Conservation (phyloP, 768 basidiomycete species). For the Lentinus brumalis region DNA sequence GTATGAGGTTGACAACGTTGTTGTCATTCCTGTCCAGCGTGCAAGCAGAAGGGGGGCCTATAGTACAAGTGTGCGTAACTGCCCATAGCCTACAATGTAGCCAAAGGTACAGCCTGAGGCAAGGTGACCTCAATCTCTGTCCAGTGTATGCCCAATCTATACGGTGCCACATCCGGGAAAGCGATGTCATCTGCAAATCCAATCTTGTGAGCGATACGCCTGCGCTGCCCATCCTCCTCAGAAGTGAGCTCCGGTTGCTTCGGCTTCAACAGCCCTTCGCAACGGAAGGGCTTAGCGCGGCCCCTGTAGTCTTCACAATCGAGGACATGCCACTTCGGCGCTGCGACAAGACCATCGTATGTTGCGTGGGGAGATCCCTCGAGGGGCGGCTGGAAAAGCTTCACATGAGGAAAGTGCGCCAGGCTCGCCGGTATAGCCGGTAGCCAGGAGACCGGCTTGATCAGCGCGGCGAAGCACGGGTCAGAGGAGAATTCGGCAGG, state of each 20-base stretch:
- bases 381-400: conserved; percentile 16
- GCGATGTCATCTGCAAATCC: conserved; percentile 9
- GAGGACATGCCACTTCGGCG: conserved; percentile 8
- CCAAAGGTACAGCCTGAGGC: conserved; percentile 13
- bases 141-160: conserved; percentile 16
- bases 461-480: conserved; percentile 16
- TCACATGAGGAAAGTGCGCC: conserved; percentile 10
- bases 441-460: conserved; percentile 15
- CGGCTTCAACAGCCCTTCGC: conserved; percentile 6
- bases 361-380: neutral
- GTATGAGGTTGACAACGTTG: too few relatives aligned
- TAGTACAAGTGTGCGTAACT: neutral
- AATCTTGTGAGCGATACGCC: neutral
- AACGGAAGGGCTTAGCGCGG: conserved; percentile 10
- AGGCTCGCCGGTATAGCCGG: conserved; percentile 14
- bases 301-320: conserved; percentile 5
- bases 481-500: conserved; percentile 5
- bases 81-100: neutral
- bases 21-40: neutral
- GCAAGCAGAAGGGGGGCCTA: neutral
- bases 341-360: conserved; percentile 6
- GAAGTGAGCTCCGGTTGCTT: neutral
- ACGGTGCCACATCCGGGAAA: conserved; percentile 15
- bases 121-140: conserved; percentile 10
- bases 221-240: neutral